Evolutionary conservation across 371 early-diverging fungal species (phyloP).

Genomic region (Lichtheimia hyalospora): DNA sequence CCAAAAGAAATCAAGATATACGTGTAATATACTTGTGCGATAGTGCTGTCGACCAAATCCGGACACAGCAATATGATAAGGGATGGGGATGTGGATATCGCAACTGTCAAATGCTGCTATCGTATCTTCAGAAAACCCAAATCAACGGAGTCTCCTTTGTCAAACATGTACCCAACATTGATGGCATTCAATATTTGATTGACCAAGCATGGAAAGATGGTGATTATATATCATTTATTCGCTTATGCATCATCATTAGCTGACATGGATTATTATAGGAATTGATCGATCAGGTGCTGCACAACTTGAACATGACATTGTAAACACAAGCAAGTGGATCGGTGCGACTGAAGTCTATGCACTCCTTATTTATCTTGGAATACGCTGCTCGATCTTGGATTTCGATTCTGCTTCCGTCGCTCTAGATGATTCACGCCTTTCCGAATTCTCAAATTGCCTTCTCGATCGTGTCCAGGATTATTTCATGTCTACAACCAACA

Average conservation of each 20-base stretch:
- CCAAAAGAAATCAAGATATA: not conserved
- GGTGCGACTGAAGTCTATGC: slow-evolving; percentile 68
- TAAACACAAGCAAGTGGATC: slow-evolving; percentile 65
- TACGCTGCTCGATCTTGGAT: slow-evolving; percentile 53
- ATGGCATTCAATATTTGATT: slow-evolving; percentile 49
- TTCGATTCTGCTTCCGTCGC: slow-evolving; percentile 41
- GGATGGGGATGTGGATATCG: slow-evolving; percentile 74
- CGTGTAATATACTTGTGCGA: slow-evolving; percentile 25
- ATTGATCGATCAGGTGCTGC: slow-evolving; percentile 57
- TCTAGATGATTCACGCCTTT: too few relatives aligned
- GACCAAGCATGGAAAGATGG: slow-evolving; percentile 61
- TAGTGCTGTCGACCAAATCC: slow-evolving; percentile 26
- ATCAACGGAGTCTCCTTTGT: slow-evolving; percentile 5
- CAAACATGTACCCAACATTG: slow-evolving; percentile 33
- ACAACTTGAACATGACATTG: slow-evolving; percentile 50
- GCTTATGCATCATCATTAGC: too few relatives aligned
- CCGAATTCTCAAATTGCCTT: slow-evolving; percentile 39
- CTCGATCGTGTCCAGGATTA: slow-evolving; percentile 51
- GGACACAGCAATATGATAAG: slow-evolving; percentile 36
- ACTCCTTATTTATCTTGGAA: slow-evolving; percentile 51
- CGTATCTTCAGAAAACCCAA: slow-evolving; percentile 32
- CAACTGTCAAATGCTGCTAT: slow-evolving; percentile 64
- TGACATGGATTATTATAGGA: slow-evolving; percentile 15
- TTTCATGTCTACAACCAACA: slow-evolving; percentile 9
- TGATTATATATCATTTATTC: slow-evolving; percentile 3